Conservation (phyloP, 2,329 filamentous ascomycete genomes). For the Microcera coccophila region DNA sequence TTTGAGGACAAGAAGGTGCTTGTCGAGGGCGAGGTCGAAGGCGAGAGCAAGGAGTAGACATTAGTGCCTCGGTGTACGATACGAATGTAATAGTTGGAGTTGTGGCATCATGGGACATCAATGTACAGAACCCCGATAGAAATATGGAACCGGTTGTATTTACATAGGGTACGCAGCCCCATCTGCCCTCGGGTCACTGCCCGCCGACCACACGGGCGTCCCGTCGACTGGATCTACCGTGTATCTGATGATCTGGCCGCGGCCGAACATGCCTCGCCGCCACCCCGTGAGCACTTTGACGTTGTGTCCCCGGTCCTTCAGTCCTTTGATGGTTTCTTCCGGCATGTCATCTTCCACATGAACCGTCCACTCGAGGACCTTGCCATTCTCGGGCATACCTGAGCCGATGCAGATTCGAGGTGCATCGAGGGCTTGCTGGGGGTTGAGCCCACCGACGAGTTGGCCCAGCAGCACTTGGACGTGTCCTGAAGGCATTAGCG, state of each 20-base stretch:
- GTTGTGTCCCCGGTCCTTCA: conserved; percentile 68
- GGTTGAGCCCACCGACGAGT: conserved; percentile 73
- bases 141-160: conserved; percentile 1
- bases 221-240: conserved; percentile 67
- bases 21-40: conserved; percentile 47
- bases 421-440: conserved; percentile 85
- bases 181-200: conserved; percentile 84
- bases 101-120: conserved; percentile 23
- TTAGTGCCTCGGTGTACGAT: conserved; percentile 21
- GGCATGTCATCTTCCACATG: conserved; percentile 80
- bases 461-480: conserved; percentile 91
- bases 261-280: conserved; percentile 68
- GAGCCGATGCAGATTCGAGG: conserved; percentile 86
- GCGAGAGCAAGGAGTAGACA: conserved; percentile 33
- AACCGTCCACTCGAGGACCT: conserved; percentile 60
- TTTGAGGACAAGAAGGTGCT: conserved; percentile 91
- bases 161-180: conserved; percentile 59
- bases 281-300: conserved; percentile 65
- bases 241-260: conserved; percentile 80
- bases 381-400: conserved; percentile 60
- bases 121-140: conserved; percentile 20
- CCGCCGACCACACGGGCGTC: conserved; percentile 74
- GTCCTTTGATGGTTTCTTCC: conserved; percentile 60
- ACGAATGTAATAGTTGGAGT: conserved; percentile 23
- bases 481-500: conserved; percentile 48